A percentile compares a stretch with the other conserved stretches of the same genome.
phyloP scores from a whole-genome alignment of 1,284 basidiomycete species.

The Apiotrichum brassicae region DNA sequence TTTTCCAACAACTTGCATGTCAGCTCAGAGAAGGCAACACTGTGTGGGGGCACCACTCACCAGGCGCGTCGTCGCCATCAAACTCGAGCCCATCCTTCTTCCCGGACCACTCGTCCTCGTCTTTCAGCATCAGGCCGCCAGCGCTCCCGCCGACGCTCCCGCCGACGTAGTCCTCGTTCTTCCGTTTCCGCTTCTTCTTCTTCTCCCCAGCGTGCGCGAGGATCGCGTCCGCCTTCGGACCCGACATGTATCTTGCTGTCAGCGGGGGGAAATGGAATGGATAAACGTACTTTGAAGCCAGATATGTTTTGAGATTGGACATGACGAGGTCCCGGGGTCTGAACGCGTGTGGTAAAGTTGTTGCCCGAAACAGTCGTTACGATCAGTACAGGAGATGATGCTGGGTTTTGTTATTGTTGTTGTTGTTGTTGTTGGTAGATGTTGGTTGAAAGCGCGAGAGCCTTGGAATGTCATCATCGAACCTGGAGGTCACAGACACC shows the following conservation, averaged over 20 bases:
- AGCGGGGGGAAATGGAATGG: background rate
- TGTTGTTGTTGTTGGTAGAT: too few species aligned
- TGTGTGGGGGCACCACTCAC: slow-evolving; percentile 24
- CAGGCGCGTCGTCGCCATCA: slow-evolving; percentile 46
- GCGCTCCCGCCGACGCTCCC: slow-evolving; percentile 22
- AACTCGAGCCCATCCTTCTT: slow-evolving; percentile 29
- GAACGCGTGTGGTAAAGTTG: too few species aligned
- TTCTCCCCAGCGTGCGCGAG: slow-evolving; percentile 59
- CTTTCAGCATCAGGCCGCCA: slow-evolving; percentile 38
- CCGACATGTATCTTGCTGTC: slow-evolving; percentile 77
- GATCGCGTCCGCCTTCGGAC: slow-evolving; percentile 93
- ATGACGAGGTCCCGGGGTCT: slow-evolving; percentile 13
- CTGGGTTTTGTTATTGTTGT: too few species aligned
- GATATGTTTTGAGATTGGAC: slow-evolving; percentile 50
- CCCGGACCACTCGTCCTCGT: slow-evolving; percentile 51
- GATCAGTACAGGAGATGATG: too few species aligned
- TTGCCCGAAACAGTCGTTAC: too few species aligned
- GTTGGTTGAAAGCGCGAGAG: too few species aligned
- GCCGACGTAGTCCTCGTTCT: slow-evolving; percentile 50
- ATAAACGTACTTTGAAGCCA: slow-evolving; percentile 47
- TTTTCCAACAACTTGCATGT: slow-evolving; percentile 35
- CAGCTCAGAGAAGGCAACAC: background rate
- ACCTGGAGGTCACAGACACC: too few species aligned
- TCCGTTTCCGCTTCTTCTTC: slow-evolving; percentile 60
- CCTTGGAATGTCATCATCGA: too few species aligned